A percentile compares a stretch with the other conserved stretches of the same genome.
phyloP scores from a whole-genome alignment of 108 stramenopile genomes.

The Poteriospumella lacustris region DNA sequence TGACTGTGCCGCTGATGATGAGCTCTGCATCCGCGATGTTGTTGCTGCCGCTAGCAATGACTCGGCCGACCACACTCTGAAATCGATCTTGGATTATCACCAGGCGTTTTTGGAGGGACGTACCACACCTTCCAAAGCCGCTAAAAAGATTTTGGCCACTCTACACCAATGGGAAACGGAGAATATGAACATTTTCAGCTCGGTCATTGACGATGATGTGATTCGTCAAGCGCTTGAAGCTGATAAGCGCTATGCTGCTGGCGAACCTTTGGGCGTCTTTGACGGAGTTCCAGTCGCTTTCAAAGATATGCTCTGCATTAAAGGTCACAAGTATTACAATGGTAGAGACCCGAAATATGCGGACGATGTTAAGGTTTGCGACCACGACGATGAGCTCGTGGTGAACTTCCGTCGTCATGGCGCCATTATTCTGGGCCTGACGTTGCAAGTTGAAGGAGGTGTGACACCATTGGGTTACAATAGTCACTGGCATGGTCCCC shows the following conservation, averaged over 20 bases:
- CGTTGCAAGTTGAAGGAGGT: slow-evolving; percentile 57
- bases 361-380: neutral
- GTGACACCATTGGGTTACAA: slow-evolving; percentile 57
- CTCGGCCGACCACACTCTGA: neutral
- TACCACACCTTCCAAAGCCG: slow-evolving; percentile 34
- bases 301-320: slow-evolving; percentile 53
- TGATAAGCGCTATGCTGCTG: slow-evolving; percentile 38
- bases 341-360: too few species aligned
- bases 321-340: slow-evolving; percentile 39
- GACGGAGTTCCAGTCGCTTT: slow-evolving; percentile 60
- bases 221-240: slow-evolving; percentile 37
- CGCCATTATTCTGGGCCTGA: slow-evolving; percentile 54
- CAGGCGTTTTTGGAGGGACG: slow-evolving; percentile 29
- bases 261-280: slow-evolving; percentile 39
- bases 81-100: slow-evolving; percentile 30
- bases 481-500: slow-evolving; percentile 39
- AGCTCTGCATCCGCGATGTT: slow-evolving; percentile 1
- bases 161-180: slow-evolving; percentile 33
- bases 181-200: slow-evolving; percentile 28
- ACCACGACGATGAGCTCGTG: slow-evolving; percentile 47
- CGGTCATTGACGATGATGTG: slow-evolving; percentile 35
- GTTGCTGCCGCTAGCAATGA: slow-evolving; percentile 31
- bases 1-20: slow-evolving; percentile 17
- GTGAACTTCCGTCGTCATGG: slow-evolving; percentile 43
- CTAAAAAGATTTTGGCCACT: slow-evolving; percentile 32